Conservation (phyloP, 2,329 filamentous ascomycete species). For the Cercospora sp. region DNA sequence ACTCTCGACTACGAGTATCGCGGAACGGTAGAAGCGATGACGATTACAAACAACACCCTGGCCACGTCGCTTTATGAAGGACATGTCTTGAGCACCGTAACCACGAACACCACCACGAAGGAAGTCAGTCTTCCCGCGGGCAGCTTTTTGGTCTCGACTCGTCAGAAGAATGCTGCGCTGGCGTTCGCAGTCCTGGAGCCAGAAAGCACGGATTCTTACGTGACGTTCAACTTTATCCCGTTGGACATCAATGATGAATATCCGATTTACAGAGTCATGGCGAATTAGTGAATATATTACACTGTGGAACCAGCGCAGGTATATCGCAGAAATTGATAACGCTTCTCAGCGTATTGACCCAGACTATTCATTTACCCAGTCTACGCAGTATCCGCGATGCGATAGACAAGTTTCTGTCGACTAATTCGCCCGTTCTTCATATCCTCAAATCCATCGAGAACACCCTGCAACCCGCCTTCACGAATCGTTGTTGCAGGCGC, state of each 20-base stretch:
- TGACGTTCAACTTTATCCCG: constrained; percentile 42
- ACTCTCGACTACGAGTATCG: constrained; percentile 35
- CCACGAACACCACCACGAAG: constrained; percentile 33
- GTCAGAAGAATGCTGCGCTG: constrained; percentile 43
- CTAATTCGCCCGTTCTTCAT: constrained; percentile 49
- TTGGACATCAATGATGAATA: constrained; percentile 41
- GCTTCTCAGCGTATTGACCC: background rate
- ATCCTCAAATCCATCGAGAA: constrained; percentile 47
- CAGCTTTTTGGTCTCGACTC: constrained; percentile 40
- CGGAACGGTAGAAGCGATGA: constrained; percentile 40
- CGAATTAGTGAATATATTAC: background rate
- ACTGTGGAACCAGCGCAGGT: background rate
- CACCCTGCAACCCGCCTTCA: constrained; percentile 45
- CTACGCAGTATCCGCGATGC: constrained; percentile 23
- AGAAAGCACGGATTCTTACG: constrained; percentile 43
- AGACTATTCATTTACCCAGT: background rate
- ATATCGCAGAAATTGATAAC: background rate
- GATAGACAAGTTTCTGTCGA: constrained; percentile 52
- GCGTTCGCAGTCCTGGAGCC: constrained; percentile 44
- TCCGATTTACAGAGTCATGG: constrained; percentile 35
- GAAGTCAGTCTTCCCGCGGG: constrained; percentile 38
- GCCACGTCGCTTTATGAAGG: constrained; percentile 40
- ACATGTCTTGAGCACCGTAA: constrained; percentile 38
- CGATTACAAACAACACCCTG: constrained; percentile 38
- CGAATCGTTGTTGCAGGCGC: constrained; percentile 45